Evolutionary conservation across 2,329 filamentous ascomycete species (phyloP), one percentile per base, ranked within the genome.

Genomic region (Botrytis fabae): DNA sequence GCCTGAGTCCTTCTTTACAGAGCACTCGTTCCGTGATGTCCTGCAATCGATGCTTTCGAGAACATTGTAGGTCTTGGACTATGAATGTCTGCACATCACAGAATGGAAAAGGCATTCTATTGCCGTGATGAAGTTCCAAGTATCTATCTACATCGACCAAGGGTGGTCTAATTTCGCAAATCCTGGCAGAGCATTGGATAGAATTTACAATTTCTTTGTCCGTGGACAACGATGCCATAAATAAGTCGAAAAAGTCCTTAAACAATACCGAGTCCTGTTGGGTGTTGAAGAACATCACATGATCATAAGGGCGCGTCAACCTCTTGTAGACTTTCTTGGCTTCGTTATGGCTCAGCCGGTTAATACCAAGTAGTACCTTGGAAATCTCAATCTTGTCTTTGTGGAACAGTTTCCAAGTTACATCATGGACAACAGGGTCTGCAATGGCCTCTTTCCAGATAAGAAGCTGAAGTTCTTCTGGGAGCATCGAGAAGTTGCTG

Each of bases 41-140:
- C 42, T 69, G 65, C 35, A 69, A 32, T 59, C 48, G 38, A 57
- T 69, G 66, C 16, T 59, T 42, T 44, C 66, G 25, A 12, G 22
- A 54, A 69, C 66, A 59, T 32, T 69, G 35, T 18, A 57, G 18
- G 48, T 69, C 66, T 69, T 69, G 48, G 20, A 59, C n/a, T 14
- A 59, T 16, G 40, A 69, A 69, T 32, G 2, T 54, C 32, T 18
- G 3, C 38, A 69, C 7, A n/a, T 32, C 6, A 28, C 16, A 14
- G 66, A 16, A 59, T 14, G 51, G 66, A 18, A 59, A 69, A 16
- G 32, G 7, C 18, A 5, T 1, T 20, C 1, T 6, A 7, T 9
- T 4, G 5, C 10, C 10, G 1, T 5, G 22, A n/a, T 59, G 0
- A 6, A 35, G 25, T 40, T 69, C 8, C 48, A 69, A 44, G 38